A percentile compares a stretch with the other conserved stretches of the same genome.
phyloP scores from a whole-genome alignment of 345 rosid species.

The rapeseed (Brassica napus) region Da-Ae NC_063446.1:557001-557500 shows the following conservation, averaged over 20 bases:
- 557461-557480: conserved; percentile 94
- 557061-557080: conserved; percentile 93
- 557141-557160: conserved; percentile 96
- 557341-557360: conserved; percentile 88
- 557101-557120: conserved; percentile 94
- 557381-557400: conserved; percentile 92
- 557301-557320: conserved; percentile 97
- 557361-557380: conserved; percentile 99
- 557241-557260: conserved; percentile 98
- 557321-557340: conserved; percentile 94
- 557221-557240: conserved; percentile 92
- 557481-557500: conserved; percentile 96
- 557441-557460: conserved; percentile 96
- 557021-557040: conserved; percentile 86
- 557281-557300: conserved; percentile 98
- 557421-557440: conserved; percentile 92
- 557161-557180: conserved; percentile 95
- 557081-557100: conserved; percentile 92
- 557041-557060: conserved; percentile 81
- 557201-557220: conserved; percentile 89
- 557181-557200: conserved; percentile 99
- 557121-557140: conserved; percentile 97
- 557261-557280: conserved; percentile 95
- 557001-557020: conserved; percentile 98
- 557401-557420: conserved; percentile 93